A percentile compares a stretch with the other conserved stretches of the same genome.
Conservation (phyloP, 352 stramenopile genomes). For the Globisporangium irregulare region DNA sequence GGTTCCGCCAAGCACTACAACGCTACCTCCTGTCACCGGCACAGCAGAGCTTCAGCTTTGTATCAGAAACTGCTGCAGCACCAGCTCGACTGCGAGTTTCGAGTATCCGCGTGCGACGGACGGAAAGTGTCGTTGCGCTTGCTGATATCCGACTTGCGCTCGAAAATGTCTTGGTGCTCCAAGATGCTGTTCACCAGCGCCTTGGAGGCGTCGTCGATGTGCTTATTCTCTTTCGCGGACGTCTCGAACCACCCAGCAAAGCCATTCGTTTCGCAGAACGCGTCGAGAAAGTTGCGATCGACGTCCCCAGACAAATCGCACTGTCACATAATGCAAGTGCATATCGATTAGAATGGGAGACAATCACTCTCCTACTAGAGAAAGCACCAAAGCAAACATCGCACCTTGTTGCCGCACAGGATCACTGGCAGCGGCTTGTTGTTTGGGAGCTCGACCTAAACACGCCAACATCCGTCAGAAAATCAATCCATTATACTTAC, state of each 20-base stretch:
- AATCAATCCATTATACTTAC: not conserved
- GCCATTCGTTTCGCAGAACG: conserved; percentile 88
- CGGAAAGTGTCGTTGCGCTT: conserved; percentile 75
- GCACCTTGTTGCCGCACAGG: conserved; percentile 92
- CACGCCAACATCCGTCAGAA: not conserved
- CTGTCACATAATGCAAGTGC: conserved; percentile 24
- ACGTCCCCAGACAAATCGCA: conserved; percentile 85
- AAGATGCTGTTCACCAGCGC: conserved; percentile 78
- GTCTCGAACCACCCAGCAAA: conserved; percentile 93
- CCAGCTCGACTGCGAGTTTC: conserved; percentile 48
- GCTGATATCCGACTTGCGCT: conserved; percentile 72
- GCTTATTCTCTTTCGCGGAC: conserved; percentile 91
- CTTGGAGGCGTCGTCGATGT: conserved; percentile 88
- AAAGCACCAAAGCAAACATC: not conserved
- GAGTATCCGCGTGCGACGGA: conserved; percentile 50
- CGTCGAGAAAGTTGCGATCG: conserved; percentile 74
- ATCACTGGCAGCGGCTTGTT: conserved; percentile 89
- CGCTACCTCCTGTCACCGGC: not conserved
- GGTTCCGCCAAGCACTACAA: no score
- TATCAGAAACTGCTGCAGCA: conserved; percentile 88
- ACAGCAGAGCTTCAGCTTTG: not conserved
- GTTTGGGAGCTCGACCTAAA: conserved; percentile 84
- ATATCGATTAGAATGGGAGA: not conserved
- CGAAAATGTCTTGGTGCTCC: conserved; percentile 84
- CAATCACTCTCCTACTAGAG: not conserved